phyloP scores from a whole-genome alignment of 2,329 filamentous ascomycete genomes.

The Malbranchea zuffiana region DNA sequence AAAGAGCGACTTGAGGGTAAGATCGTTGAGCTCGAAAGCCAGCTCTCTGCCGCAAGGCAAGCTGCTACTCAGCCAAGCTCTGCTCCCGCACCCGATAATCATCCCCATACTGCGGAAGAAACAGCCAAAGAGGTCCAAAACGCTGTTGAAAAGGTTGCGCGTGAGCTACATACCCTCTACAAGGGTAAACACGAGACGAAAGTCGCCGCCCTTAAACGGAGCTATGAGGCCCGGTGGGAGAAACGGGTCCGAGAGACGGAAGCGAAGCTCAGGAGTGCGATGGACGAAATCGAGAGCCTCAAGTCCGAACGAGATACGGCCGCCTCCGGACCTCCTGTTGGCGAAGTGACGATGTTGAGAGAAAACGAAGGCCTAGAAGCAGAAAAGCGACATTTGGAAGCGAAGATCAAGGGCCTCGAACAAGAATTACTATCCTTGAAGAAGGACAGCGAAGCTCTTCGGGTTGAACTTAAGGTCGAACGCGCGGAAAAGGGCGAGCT shows the following conservation, averaged over 20 bases:
- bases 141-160: constrained; percentile 80
- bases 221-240: constrained; percentile 77
- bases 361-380: constrained; percentile 53
- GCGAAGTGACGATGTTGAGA: constrained; percentile 34
- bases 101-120: constrained; percentile 34
- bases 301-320: constrained; percentile 55
- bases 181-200: constrained; percentile 97
- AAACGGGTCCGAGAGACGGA: constrained; percentile 77
- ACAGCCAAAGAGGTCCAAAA: constrained; percentile 62
- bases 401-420: constrained; percentile 63
- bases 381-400: constrained; percentile 57
- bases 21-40: constrained; percentile 38
- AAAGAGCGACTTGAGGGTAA: constrained; percentile 37
- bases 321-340: constrained; percentile 41
- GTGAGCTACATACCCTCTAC: constrained; percentile 84
- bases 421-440: constrained; percentile 61
- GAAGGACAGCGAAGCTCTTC: constrained; percentile 55
- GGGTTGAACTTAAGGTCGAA: constrained; percentile 46
- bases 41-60: constrained; percentile 34
- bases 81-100: constrained; percentile 25
- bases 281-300: constrained; percentile 64
- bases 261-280: constrained; percentile 55
- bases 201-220: constrained; percentile 73
- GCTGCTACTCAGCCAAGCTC: constrained; percentile 18
- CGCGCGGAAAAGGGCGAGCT: constrained; percentile 41